These are phyloP conservation scores for Mimosa pudica DNA, from an alignment of 306 rosid species.

Conservation along the genomic window DNA sequence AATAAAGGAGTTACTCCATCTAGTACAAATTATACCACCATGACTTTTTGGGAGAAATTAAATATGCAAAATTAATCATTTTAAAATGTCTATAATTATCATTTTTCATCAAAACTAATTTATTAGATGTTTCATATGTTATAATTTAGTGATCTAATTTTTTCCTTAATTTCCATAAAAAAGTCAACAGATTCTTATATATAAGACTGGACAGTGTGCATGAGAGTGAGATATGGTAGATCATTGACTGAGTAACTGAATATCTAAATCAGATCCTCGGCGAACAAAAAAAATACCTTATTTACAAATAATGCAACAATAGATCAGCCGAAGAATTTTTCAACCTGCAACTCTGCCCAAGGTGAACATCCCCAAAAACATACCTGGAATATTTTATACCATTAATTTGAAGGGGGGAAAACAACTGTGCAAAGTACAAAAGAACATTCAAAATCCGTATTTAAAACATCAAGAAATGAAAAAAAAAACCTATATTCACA, in stretches of 20 bases:
- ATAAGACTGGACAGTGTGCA: too few relatives aligned
- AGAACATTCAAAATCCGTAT: slow-evolving; percentile 5
- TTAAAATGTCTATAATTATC: too few relatives aligned
- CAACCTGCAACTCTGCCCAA: slow-evolving; percentile 98
- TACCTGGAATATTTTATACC: slow-evolving; percentile 58
- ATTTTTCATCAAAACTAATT: too few relatives aligned
- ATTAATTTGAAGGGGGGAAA: slow-evolving; percentile 11
- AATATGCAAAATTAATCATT: too few relatives aligned
- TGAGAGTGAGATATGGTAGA: neutral
- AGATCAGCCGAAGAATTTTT: slow-evolving; percentile 60
- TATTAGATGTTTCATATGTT: too few relatives aligned
- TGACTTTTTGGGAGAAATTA: too few relatives aligned
- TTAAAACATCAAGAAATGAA: slow-evolving; percentile 21
- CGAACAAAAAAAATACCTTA: slow-evolving; percentile 51
- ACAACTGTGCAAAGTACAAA: neutral
- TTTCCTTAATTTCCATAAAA: too few relatives aligned
- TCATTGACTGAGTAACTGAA: slow-evolving; percentile 12
- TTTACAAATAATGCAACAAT: slow-evolving; percentile 69
- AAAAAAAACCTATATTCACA: slow-evolving; percentile 89
- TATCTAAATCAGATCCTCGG: neutral
- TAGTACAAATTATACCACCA: too few relatives aligned
- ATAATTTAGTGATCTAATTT: too few relatives aligned
- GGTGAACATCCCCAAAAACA: slow-evolving; percentile 95
- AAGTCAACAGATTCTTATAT: too few relatives aligned
- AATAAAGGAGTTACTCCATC: neutral